phyloP scores from a whole-genome alignment of 768 basidiomycete species.

The Termitomyces sp. region DNA sequence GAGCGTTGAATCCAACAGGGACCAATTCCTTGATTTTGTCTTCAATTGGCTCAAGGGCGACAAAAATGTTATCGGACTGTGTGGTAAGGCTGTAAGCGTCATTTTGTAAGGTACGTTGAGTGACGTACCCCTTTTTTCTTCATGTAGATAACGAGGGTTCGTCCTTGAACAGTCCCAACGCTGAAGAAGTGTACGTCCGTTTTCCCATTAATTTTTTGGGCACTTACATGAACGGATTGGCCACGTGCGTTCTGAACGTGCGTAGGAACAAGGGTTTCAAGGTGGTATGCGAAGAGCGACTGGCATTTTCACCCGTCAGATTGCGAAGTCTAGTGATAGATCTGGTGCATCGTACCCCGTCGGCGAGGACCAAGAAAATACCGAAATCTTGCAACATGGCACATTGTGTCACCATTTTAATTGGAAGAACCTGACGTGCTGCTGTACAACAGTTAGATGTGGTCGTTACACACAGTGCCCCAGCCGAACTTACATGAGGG shows the following conservation, averaged over 20 bases:
- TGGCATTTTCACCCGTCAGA: slow-evolving; percentile 25
- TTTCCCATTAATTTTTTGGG: slow-evolving; percentile 85
- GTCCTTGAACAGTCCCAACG: slow-evolving; percentile 80
- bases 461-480: neutral
- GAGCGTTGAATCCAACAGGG: slow-evolving; percentile 64
- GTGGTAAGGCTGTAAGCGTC: neutral
- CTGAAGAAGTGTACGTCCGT: slow-evolving; percentile 95
- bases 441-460: slow-evolving; percentile 40
- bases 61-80: slow-evolving; percentile 86
- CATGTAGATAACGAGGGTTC: slow-evolving; percentile 92
- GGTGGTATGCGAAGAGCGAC: slow-evolving; percentile 90
- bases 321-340: neutral
- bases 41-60: slow-evolving; percentile 88
- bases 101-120: neutral
- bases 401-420: slow-evolving; percentile 92
- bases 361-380: slow-evolving; percentile 91
- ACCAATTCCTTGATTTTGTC: slow-evolving; percentile 79
- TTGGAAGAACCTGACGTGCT: slow-evolving; percentile 87
- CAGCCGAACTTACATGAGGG: slow-evolving; percentile 60
- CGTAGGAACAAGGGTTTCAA: slow-evolving; percentile 71
- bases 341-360: slow-evolving; percentile 53
- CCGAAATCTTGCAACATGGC: slow-evolving; percentile 95
- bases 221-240: slow-evolving; percentile 58
- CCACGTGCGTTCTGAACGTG: slow-evolving; percentile 58
- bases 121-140: slow-evolving; percentile 77